A percentile compares a stretch with the other conserved stretches of the same genome.
These are phyloP conservation scores for Gymnopilus junonius DNA, from an alignment of 768 basidiomycete species.

Conservation along the genomic window DNA sequence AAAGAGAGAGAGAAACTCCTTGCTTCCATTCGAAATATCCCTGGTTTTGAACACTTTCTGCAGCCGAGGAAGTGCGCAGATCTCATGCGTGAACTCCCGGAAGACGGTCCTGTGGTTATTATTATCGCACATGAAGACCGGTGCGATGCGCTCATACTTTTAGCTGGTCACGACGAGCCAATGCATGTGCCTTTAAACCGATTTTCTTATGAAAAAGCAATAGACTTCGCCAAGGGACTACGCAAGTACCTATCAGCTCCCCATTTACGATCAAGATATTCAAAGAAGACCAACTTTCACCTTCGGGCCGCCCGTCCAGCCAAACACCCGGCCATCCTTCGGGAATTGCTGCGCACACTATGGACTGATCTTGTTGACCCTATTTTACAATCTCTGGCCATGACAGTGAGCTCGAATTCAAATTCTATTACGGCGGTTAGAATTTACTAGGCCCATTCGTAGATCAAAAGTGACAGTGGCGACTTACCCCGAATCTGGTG, in stretches of 20 bases:
- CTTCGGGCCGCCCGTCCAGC: background rate
- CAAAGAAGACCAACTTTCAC: background rate
- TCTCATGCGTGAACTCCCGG: background rate
- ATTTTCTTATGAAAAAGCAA: background rate
- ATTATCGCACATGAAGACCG: background rate
- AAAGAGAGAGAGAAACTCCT: slow-evolving; percentile 21
- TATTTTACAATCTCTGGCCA: slow-evolving; percentile 5
- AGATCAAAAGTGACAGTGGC: no score
- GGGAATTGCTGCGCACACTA: slow-evolving; percentile 7
- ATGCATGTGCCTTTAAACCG: slow-evolving; percentile 2
- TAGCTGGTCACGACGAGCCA: slow-evolving; percentile 13
- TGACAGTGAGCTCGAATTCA: background rate
- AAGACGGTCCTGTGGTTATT: background rate
- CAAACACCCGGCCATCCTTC: background rate
- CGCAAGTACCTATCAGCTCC: background rate
- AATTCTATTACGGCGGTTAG: no score
- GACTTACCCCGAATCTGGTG: no score
- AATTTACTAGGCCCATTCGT: no score
- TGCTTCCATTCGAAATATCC: slow-evolving; percentile 9
- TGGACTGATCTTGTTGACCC: slow-evolving; percentile 17
- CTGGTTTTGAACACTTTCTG: slow-evolving; percentile 23
- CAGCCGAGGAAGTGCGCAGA: background rate
- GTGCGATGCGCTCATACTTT: slow-evolving; percentile 8
- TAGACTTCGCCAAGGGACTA: background rate
- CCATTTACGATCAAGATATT: background rate